These are phyloP conservation scores for Claviceps monticola DNA, from an alignment of 2,329 filamentous ascomycete genomes.

Conservation along the genomic window DNA sequence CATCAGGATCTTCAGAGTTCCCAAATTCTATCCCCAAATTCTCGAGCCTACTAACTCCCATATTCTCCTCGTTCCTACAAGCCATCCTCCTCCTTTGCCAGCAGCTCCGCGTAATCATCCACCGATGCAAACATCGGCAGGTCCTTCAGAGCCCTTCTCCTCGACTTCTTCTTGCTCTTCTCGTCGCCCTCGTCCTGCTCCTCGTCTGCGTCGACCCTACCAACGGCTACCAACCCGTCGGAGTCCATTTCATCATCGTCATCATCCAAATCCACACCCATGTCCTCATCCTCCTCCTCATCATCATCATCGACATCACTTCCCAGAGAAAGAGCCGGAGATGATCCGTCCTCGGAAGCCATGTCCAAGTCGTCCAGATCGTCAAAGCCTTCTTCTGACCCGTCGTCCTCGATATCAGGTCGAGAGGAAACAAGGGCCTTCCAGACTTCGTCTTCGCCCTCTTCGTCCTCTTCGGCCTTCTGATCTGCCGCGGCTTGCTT, in stretches of 20 bases:
- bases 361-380: constrained; percentile 35
- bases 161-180: constrained; percentile 29
- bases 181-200: constrained; percentile 52
- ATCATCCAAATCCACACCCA: constrained; percentile 19
- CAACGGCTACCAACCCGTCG: constrained; percentile 23
- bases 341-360: constrained; percentile 32
- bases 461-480: constrained; percentile 33
- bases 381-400: constrained; percentile 35
- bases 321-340: constrained; percentile 22
- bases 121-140: constrained; percentile 85
- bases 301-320: constrained; percentile 31
- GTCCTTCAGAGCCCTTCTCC: constrained; percentile 73
- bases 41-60: no score
- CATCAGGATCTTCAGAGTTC: no score
- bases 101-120: constrained; percentile 82
- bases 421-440: constrained; percentile 72
- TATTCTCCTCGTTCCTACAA: constrained; percentile 9
- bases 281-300: constrained; percentile 24
- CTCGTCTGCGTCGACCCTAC: constrained; percentile 25
- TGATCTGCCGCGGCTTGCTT: constrained; percentile 33
- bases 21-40: no score
- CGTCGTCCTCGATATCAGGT: constrained; percentile 46
- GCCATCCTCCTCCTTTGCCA: constrained; percentile 56
- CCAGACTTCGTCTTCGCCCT: constrained; percentile 76
- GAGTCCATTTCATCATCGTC: constrained; percentile 25